A percentile compares a stretch with the other conserved stretches of the same genome.
Evolutionary conservation across 495 filamentous ascomycete species (phyloP).

Genomic region (Mytilinidion resinicola): DNA sequence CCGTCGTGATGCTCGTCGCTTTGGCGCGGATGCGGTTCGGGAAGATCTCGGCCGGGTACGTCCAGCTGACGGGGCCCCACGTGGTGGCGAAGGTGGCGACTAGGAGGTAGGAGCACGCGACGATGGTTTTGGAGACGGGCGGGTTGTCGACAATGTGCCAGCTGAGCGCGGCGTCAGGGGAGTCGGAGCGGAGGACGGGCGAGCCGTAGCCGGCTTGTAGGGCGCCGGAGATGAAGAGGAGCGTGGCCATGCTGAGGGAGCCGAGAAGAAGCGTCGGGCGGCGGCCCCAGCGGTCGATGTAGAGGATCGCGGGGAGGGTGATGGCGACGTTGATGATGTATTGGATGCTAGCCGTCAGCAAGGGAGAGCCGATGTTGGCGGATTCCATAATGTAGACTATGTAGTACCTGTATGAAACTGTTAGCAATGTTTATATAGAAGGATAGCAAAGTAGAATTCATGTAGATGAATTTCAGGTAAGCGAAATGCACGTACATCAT

Average conservation of each 20-base stretch:
- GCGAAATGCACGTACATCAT: neutral
- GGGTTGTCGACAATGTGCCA: slow-evolving; percentile 8
- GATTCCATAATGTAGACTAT: slow-evolving; percentile 65
- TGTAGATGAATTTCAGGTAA: no score
- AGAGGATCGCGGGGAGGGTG: slow-evolving; percentile 52
- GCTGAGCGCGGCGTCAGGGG: neutral
- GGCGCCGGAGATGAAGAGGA: slow-evolving; percentile 11
- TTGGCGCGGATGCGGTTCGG: slow-evolving; percentile 57
- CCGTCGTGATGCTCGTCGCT: slow-evolving; percentile 55
- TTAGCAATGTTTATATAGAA: neutral
- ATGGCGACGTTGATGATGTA: slow-evolving; percentile 67
- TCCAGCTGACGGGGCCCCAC: slow-evolving; percentile 54
- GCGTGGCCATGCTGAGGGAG: slow-evolving; percentile 10
- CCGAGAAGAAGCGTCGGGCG: slow-evolving; percentile 20
- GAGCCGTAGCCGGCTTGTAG: slow-evolving; percentile 16
- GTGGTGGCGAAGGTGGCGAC: slow-evolving; percentile 54
- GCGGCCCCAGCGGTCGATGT: slow-evolving; percentile 14
- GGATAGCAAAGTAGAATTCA: neutral
- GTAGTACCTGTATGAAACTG: slow-evolving; percentile 48
- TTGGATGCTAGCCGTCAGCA: slow-evolving; percentile 63
- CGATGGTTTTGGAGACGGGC: slow-evolving; percentile 43
- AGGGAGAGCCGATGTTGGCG: slow-evolving; percentile 54
- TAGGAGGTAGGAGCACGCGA: slow-evolving; percentile 57
- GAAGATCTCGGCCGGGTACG: slow-evolving; percentile 59
- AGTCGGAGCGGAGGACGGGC: slow-evolving; percentile 1